Conservation (phyloP, 2,329 filamentous ascomycete genomes). For the Paracoccidioides brasiliensis region DNA sequence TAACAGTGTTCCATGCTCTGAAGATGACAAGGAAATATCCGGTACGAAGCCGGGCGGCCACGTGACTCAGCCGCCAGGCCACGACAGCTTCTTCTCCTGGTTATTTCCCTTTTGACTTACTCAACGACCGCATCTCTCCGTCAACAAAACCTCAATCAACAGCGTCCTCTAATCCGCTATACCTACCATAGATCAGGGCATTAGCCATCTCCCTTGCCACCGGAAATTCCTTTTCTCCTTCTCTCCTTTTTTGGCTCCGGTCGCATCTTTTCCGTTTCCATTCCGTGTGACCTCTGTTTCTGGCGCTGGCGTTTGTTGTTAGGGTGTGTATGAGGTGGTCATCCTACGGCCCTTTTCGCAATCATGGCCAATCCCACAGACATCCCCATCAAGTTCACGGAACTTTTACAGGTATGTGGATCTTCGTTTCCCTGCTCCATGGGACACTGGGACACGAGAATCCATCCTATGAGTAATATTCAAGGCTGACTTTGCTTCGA, state of each 20-base stretch:
- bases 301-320: slow-evolving; percentile 26
- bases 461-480: background rate
- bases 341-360: slow-evolving; percentile 25
- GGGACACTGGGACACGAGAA: background rate
- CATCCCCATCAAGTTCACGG: slow-evolving; percentile 81
- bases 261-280: slow-evolving; percentile 3
- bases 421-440: background rate
- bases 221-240: background rate
- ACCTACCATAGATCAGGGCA: too few relatives aligned
- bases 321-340: slow-evolving; percentile 29
- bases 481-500: slow-evolving; percentile 1
- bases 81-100: background rate
- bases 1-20: too few relatives aligned
- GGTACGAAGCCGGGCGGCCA: too few relatives aligned
- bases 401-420: slow-evolving; percentile 59
- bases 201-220: background rate
- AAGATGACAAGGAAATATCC: too few relatives aligned
- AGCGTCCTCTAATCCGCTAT: background rate
- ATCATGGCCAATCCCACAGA: slow-evolving; percentile 40
- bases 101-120: too few relatives aligned
- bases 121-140: too few relatives aligned
- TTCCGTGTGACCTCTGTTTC: slow-evolving; percentile 11
- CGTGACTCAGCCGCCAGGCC: background rate
- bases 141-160: background rate
- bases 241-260: background rate